Conservation (phyloP, 352 stramenopile species). For the Globisporangium spinosum region DNA sequence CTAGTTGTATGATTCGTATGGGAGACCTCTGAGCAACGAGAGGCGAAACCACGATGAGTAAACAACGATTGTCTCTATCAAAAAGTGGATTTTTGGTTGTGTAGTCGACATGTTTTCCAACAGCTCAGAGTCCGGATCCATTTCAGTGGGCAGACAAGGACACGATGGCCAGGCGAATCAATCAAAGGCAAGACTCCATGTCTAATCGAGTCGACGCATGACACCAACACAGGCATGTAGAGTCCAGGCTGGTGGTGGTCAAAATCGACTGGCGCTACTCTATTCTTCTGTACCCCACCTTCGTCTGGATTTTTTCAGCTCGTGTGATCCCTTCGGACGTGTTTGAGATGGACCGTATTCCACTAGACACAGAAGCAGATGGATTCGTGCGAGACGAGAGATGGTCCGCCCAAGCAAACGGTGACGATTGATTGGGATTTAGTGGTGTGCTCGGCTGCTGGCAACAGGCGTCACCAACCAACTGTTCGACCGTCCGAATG, state of each 20-base stretch:
- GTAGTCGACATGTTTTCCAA: neutral
- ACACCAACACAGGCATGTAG: neutral
- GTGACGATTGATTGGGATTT: neutral
- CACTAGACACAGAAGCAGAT: neutral
- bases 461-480: neutral
- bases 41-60: neutral
- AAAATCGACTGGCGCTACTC: neutral
- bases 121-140: neutral
- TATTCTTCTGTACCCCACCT: too few relatives aligned
- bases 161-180: neutral
- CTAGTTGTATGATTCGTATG: neutral
- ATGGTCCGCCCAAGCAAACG: neutral
- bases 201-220: neutral
- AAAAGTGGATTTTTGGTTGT: neutral
- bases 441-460: neutral
- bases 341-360: neutral
- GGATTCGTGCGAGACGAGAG: neutral
- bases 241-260: neutral
- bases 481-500: neutral
- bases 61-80: neutral
- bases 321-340: too few relatives aligned
- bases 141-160: neutral
- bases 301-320: neutral
- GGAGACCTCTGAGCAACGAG: neutral
- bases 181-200: neutral